Conservation (phyloP, 192 early-diverging fungal species). For the Podila epigama region DNA sequence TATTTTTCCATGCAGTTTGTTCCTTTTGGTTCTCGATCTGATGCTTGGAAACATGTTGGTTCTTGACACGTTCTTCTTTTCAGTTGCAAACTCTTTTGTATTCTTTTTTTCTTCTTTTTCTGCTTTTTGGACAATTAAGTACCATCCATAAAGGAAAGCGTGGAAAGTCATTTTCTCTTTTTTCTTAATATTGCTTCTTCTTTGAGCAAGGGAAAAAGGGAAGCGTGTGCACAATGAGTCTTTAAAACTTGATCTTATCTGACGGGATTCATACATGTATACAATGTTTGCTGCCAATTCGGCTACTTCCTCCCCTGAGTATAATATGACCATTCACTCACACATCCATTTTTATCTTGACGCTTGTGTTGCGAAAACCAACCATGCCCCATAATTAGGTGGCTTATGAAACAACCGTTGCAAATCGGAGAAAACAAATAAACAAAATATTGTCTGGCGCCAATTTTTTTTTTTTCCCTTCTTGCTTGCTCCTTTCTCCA, state of each 20-base stretch:
- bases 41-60: no score
- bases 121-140: not conserved
- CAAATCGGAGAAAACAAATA: constrained; percentile 1
- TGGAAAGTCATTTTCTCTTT: not conserved
- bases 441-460: not conserved
- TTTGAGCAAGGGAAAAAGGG: not conserved
- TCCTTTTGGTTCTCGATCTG: no score
- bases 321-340: not conserved
- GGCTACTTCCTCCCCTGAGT: no score
- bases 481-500: not conserved
- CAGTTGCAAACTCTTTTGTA: not conserved
- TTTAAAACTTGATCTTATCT: constrained; percentile 52
- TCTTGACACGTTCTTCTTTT: no score
- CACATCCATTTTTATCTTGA: constrained; percentile 51
- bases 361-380: no score
- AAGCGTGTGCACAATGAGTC: constrained; percentile 28
- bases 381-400: not conserved
- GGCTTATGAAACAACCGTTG: not conserved
- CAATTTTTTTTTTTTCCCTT: not conserved
- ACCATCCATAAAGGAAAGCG: not conserved
- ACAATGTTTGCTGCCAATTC: not conserved
- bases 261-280: not conserved
- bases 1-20: no score
- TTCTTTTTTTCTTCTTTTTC: not conserved
- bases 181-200: no score